Percentiles rank a stretch among this genome's conserved stretches.
phyloP scores from a whole-genome alignment of 768 basidiomycete species.

The Mycena chlorophos region DNA sequence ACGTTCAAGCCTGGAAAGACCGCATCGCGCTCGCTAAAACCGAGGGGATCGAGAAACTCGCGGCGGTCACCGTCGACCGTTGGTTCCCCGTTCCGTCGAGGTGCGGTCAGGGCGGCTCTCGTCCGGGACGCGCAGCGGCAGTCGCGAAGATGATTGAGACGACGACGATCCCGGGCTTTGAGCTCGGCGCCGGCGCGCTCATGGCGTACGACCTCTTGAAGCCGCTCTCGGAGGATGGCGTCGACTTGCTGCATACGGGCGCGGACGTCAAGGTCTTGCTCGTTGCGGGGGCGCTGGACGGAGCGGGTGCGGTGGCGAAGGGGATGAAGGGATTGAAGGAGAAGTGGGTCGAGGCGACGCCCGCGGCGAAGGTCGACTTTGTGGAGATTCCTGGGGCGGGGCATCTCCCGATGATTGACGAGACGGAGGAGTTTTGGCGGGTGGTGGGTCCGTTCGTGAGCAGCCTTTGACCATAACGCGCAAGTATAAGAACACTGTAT shows the following conservation, averaged over 20 bases:
- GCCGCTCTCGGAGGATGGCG: constrained; percentile 19
- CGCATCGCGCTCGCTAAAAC: constrained; percentile 40
- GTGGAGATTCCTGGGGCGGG: constrained; percentile 40
- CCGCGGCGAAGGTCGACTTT: constrained; percentile 29
- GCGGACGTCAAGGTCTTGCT: constrained; percentile 38
- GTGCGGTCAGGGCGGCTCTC: constrained; percentile 23
- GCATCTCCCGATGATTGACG: constrained; percentile 56
- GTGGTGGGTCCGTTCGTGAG: constrained; percentile 35
- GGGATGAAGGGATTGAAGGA: constrained; percentile 37
- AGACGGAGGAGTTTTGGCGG: constrained; percentile 42
- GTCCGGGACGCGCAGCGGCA: constrained; percentile 26
- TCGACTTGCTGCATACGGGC: constrained; percentile 27
- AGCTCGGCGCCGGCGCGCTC: constrained; percentile 50
- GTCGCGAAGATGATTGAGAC: constrained; percentile 38
- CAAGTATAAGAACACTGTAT: background rate
- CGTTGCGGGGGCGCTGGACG: constrained; percentile 49
- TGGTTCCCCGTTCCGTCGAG: constrained; percentile 50
- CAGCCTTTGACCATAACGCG: constrained; percentile 6
- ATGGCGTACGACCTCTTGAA: constrained; percentile 44
- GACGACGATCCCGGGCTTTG: constrained; percentile 37
- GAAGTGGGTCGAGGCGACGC: constrained; percentile 32
- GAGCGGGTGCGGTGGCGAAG: constrained; percentile 45
- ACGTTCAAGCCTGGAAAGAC: constrained; percentile 50
- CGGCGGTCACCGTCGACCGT: constrained; percentile 42
- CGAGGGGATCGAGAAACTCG: constrained; percentile 44